These are phyloP conservation scores for Holtermannia corniformis DNA, from an alignment of 768 basidiomycete species.

Conservation along the genomic window DNA sequence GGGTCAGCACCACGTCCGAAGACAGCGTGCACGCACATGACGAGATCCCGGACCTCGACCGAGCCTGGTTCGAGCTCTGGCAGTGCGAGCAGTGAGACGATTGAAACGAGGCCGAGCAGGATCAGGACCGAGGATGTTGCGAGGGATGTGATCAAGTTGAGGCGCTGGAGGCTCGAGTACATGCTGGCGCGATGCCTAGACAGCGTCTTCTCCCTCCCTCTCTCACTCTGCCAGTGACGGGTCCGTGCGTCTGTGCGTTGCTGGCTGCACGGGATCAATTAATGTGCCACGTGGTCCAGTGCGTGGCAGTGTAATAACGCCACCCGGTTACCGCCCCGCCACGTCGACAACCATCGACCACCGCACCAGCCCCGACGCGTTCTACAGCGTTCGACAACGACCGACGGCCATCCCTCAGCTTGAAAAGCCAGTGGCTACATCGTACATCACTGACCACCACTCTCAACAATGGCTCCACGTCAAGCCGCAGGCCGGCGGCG, in stretches of 20 bases:
- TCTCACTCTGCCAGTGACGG: no score
- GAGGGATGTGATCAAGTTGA: constrained; percentile 29
- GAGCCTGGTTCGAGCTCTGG: constrained; percentile 23
- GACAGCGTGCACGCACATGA: constrained; percentile 17
- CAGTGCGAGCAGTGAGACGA: constrained; percentile 24
- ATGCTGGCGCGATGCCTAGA: constrained; percentile 11
- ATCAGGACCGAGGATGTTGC: constrained; percentile 34
- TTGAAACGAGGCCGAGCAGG: constrained; percentile 27
- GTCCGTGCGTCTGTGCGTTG: no score
- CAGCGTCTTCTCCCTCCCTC: not conserved
- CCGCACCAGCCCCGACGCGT: no score
- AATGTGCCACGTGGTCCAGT: not conserved
- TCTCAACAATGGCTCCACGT: no score
- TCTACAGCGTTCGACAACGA: not conserved
- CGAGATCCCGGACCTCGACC: constrained; percentile 30
- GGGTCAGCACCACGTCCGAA: not conserved
- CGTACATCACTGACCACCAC: no score
- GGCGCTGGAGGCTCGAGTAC: constrained; percentile 29
- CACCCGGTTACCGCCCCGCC: no score
- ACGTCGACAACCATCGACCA: no score
- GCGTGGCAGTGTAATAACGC: no score
- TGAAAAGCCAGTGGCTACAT: no score
- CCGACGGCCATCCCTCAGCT: no score
- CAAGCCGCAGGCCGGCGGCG: no score
- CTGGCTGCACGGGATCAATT: no score